These are phyloP conservation scores for Drechslerella stenobrocha DNA, from an alignment of 2,329 filamentous ascomycete species.

Conservation along the genomic window DNA sequence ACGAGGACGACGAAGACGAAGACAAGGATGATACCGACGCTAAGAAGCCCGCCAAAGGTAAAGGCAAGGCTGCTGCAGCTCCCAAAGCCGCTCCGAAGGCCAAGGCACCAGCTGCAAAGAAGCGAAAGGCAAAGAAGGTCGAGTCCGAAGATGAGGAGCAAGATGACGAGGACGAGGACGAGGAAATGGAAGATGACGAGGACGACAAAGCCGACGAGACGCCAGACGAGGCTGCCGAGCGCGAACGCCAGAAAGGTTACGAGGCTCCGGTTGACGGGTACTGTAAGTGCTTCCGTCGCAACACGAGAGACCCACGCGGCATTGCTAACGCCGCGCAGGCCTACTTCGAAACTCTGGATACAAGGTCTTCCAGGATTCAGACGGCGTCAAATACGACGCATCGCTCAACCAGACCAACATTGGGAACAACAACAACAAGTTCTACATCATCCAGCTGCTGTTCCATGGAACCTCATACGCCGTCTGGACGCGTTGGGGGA, in stretches of 20 bases:
- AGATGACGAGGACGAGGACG: constrained; percentile 46
- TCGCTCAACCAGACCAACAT: constrained; percentile 78
- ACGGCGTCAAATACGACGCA: constrained; percentile 73
- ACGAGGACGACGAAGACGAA: constrained; percentile 29
- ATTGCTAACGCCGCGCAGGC: constrained; percentile 52
- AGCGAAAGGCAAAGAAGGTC: constrained; percentile 43
- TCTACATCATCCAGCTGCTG: constrained; percentile 71
- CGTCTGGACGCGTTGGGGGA: constrained; percentile 79
- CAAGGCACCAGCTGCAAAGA: constrained; percentile 38
- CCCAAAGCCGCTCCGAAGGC: constrained; percentile 23
- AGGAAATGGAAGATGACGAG: constrained; percentile 54
- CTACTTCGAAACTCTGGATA: constrained; percentile 54
- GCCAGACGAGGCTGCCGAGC: constrained; percentile 38
- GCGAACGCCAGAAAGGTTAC: constrained; percentile 52
- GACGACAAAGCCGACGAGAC: constrained; percentile 30
- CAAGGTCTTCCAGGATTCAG: constrained; percentile 67
- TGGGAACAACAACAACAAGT: constrained; percentile 67
- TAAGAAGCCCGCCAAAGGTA: too few species aligned
- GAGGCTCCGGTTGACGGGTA: constrained; percentile 52
- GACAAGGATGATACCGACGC: too few species aligned
- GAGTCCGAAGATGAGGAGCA: constrained; percentile 53
- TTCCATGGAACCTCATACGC: constrained; percentile 57
- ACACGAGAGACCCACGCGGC: not conserved
- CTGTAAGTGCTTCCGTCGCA: constrained; percentile 19
- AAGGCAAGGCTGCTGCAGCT: constrained; percentile 15